Base-by-base conservation (phyloP, 202 grass and related monocot genomes). In the Alloteropsis angusta region DNA sequence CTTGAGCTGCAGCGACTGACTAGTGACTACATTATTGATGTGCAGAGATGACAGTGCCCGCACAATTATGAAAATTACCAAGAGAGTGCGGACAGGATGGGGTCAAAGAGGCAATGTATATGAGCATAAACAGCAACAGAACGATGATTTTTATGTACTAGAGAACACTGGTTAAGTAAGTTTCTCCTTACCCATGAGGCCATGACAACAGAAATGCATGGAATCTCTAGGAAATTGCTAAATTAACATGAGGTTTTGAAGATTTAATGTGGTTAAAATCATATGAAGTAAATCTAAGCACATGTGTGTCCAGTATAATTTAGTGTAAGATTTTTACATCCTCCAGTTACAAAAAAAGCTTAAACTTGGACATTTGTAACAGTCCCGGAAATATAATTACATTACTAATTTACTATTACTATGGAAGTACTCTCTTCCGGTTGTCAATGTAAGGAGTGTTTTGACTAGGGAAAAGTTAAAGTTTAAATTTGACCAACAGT, bases 21-120 rank as follows among this genome's bases (percentile, higher is more conserved):
- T n/a, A n/a, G n/a, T 73, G 37, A 85, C 46, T 81, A 36, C n/a
- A 45, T 64, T 81, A 30, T 86, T 90, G 16, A 82, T 69, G 34
- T 62, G 44, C 90, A 98, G 96, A 87, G 96, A 98, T 90, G 96
- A 93, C 76, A 93, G 92, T 46, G 89, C 87, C 79, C 79, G 47
- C 15, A 88, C 84, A 4, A 75, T 89, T 84, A 66, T 93, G 77
- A 98, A 93, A 87, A 84, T 98, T 83, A 84, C 93, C 47, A 98
- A 89, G 82, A 87, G 96, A 86, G 96, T 98, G 43, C 84, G 78
- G 64, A 89, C 82, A n/a, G 88, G 93, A 80, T 97, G 93, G 93
- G 93, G 93, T 76, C 93, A 97, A 87, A 88, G 93, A 55, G 79
- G 85, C 75, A 97, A 85, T 41, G 39, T 85, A 23, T 73, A 67